Percentiles rank a stretch among this genome's conserved stretches.
These are phyloP conservation scores for Aphanomyces cochlioides DNA, from an alignment of 352 stramenopile genomes.

Conservation along the genomic window DNA sequence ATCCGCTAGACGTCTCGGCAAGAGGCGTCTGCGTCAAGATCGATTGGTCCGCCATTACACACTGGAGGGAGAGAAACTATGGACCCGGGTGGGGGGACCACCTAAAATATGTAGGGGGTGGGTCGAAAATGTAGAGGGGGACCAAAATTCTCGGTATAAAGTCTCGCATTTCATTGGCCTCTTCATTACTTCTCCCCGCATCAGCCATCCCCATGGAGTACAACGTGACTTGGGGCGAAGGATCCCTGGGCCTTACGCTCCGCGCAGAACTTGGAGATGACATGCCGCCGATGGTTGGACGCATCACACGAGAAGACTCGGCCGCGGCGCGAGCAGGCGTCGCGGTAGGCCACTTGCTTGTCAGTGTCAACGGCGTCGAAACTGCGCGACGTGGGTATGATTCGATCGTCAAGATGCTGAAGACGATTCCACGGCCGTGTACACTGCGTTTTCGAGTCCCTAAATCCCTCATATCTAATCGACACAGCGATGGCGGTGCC, in stretches of 20 bases:
- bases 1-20: background rate
- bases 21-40: background rate
- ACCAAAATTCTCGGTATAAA: constrained; percentile 2
- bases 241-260: constrained; percentile 73
- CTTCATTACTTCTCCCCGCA: constrained; percentile 16
- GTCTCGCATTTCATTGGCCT: constrained; percentile 14
- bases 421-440: constrained; percentile 75
- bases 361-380: constrained; percentile 85
- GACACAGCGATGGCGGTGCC: constrained; percentile 13
- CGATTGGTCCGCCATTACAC: background rate
- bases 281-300: constrained; percentile 82
- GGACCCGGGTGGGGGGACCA: background rate
- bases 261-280: constrained; percentile 79
- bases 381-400: constrained; percentile 84
- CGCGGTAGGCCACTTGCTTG: constrained; percentile 81
- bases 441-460: constrained; percentile 81
- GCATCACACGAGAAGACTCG: constrained; percentile 83
- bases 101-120: background rate
- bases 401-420: constrained; percentile 72
- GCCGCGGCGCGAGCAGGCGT: constrained; percentile 75
- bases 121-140: background rate
- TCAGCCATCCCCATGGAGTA: constrained; percentile 65
- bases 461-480: constrained; percentile 22
- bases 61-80: background rate
- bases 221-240: constrained; percentile 81